Conservation (phyloP, 768 basidiomycete genomes). For the Lactifluus subvellereus region DNA sequence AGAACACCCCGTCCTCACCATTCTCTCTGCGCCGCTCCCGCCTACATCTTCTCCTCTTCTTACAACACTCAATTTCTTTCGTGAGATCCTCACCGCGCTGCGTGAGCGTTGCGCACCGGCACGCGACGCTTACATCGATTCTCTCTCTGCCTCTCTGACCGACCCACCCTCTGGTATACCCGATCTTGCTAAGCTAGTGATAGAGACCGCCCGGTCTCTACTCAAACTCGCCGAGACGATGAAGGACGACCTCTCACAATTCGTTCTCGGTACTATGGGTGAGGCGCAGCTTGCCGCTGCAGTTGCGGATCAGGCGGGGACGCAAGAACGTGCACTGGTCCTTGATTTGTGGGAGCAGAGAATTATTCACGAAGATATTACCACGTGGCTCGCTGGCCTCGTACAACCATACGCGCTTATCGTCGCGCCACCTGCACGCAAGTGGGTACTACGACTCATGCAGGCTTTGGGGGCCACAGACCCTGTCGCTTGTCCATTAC, state of each 20-base stretch:
- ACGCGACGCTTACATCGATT: slow-evolving; percentile 51
- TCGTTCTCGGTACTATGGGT: slow-evolving; percentile 59
- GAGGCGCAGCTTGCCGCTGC: slow-evolving; percentile 51
- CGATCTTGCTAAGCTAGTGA: slow-evolving; percentile 43
- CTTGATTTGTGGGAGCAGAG: slow-evolving; percentile 44
- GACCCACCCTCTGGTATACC: slow-evolving; percentile 27
- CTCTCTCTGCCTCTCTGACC: slow-evolving; percentile 35
- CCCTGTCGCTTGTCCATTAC: slow-evolving; percentile 31
- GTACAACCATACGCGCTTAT: slow-evolving; percentile 11
- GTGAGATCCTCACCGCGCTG: slow-evolving; percentile 47
- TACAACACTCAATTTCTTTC: slow-evolving; percentile 48
- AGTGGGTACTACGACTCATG: slow-evolving; percentile 47
- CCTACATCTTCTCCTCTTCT: slow-evolving; percentile 65
- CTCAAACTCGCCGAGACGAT: slow-evolving; percentile 53
- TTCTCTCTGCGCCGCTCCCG: slow-evolving; percentile 52
- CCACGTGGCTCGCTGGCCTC: slow-evolving; percentile 26
- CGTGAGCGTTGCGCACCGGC: slow-evolving; percentile 61
- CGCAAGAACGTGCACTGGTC: slow-evolving; percentile 49
- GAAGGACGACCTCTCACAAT: slow-evolving; percentile 62
- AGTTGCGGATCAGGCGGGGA: slow-evolving; percentile 48
- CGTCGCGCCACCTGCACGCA: slow-evolving; percentile 23
- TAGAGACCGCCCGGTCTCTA: slow-evolving; percentile 43
- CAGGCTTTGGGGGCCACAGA: slow-evolving; percentile 41
- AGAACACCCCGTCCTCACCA: slow-evolving; percentile 43
- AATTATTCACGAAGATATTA: slow-evolving; percentile 29